A percentile compares a stretch with the other conserved stretches of the same genome.
phyloP scores from a whole-genome alignment of 2,329 filamentous ascomycete species.

The Claviceps africana region DNA sequence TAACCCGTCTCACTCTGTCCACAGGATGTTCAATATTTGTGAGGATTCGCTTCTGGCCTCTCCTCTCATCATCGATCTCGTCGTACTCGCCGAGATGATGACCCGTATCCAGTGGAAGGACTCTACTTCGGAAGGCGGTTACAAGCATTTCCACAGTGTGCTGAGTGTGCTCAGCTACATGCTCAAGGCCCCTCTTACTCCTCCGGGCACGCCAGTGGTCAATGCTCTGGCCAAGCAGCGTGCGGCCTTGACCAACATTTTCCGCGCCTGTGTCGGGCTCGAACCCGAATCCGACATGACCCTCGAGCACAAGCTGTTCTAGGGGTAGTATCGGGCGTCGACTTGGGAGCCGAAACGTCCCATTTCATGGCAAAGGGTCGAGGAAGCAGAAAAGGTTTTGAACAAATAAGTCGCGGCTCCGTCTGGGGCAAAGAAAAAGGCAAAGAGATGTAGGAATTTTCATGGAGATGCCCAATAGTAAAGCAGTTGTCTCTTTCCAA shows the following conservation, averaged over 20 bases:
- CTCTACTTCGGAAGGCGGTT: slow-evolving; percentile 47
- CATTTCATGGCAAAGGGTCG: background rate
- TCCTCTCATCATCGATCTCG: slow-evolving; percentile 92
- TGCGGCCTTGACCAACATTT: slow-evolving; percentile 88
- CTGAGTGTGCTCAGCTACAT: slow-evolving; percentile 97
- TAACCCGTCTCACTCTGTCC: slow-evolving; percentile 7
- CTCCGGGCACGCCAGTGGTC: slow-evolving; percentile 86
- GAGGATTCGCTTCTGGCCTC: slow-evolving; percentile 95
- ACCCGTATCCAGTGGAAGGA: slow-evolving; percentile 90
- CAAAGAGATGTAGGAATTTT: slow-evolving; percentile 10
- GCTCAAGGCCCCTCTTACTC: slow-evolving; percentile 91
- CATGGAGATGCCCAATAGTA: slow-evolving; percentile 1
- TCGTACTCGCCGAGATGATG: slow-evolving; percentile 92
- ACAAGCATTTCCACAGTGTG: slow-evolving; percentile 91
- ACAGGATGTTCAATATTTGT: slow-evolving; percentile 91
- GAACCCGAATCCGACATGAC: slow-evolving; percentile 99
- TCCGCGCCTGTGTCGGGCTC: slow-evolving; percentile 91
- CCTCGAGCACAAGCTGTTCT: slow-evolving; percentile 94
- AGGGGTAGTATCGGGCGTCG: slow-evolving; percentile 14
- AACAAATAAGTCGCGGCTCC: background rate
- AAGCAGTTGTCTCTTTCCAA: background rate
- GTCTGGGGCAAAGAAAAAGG: slow-evolving; percentile 1
- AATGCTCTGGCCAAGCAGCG: slow-evolving; percentile 95
- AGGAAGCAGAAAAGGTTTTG: background rate
- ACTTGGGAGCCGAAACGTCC: background rate